Evolutionary conservation across 805 yeast genomes (phyloP), one percentile per base, ranked within the genome.

Genomic region (Hanseniaspora taiwanica): DNA sequence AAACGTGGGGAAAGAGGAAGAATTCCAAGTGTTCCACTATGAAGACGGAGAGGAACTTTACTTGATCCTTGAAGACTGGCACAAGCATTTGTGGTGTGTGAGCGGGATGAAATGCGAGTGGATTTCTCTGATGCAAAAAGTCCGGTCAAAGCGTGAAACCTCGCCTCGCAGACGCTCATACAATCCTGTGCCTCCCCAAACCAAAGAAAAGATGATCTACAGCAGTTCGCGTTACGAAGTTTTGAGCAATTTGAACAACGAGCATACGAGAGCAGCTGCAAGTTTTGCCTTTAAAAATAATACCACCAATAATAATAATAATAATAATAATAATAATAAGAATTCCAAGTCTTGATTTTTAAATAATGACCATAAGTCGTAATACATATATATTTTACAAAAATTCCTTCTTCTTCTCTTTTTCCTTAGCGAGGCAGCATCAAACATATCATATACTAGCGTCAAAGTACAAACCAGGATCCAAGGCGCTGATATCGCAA

Each of bases 391-490:
- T 23, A 7, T 23, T 7, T 7, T 23, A 23, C 25, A 23, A 10
- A 23, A 7, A 23, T 23, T 23, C 10, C 25, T 23, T 23, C n/a
- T n/a, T n/a, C n/a, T n/a, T n/a, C n/a, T n/a, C n/a, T n/a, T n/a
- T n/a, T n/a, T n/a, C n/a, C n/a, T 23, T 23, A 7, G 7, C 7
- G 25, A 23, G 25, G 10, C 25, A 10, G 25, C 9, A 7, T 10
- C 10, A 7, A 7, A 7, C 25, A 23, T 7, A 23, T 18, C 36
- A 45, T 2, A 58, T 53, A 48, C 65, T 62, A 4, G 91, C 91
- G 61, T 81, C 96, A 53, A 91, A 91, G 56, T 82, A 86, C 40
- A 81, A 62, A 36, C 81, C 71, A 14, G 98, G 98, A 55, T 85
- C 93, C 40, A 91, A 68, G 4, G 87, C 81, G 24, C 78, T 69